Percentiles rank a stretch among this genome's conserved stretches.
These are phyloP conservation scores for Hirsutella thompsonii DNA, from an alignment of 2,329 filamentous ascomycete species.

Conservation along the genomic window DNA sequence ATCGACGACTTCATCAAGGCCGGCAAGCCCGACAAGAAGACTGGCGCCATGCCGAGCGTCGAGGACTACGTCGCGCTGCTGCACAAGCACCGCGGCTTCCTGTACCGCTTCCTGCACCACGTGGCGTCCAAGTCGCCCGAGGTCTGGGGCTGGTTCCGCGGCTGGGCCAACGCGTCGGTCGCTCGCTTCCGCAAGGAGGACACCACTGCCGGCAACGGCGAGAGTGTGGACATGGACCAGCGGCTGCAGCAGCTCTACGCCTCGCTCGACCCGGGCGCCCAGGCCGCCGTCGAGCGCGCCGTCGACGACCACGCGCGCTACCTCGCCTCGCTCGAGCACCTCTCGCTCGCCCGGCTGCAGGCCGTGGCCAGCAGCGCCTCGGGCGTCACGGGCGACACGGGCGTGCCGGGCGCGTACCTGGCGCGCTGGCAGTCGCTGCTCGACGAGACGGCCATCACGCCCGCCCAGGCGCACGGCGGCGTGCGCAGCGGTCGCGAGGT, in stretches of 20 bases:
- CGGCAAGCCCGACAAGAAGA: conserved; percentile 26
- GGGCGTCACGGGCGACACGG: conserved; percentile 21
- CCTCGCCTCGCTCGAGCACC: conserved; percentile 37
- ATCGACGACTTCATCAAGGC: conserved; percentile 57
- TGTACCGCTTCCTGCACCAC: conserved; percentile 61
- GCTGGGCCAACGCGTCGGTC: conserved; percentile 46
- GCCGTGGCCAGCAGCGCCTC: conserved; percentile 21
- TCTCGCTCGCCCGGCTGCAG: conserved; percentile 43
- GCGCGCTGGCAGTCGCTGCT: conserved; percentile 60
- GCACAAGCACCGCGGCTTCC: conserved; percentile 45
- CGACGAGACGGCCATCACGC: conserved; percentile 57
- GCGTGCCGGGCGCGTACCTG: conserved; percentile 60
- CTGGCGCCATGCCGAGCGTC: conserved; percentile 37
- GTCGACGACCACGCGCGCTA: conserved; percentile 50
- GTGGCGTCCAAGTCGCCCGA: conserved; percentile 55
- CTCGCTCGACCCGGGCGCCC: conserved; percentile 32
- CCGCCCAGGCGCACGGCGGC: conserved; percentile 35
- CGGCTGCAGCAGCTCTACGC: conserved; percentile 28
- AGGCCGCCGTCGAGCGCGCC: conserved; percentile 29
- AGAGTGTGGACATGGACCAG: conserved; percentile 11
- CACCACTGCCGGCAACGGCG: no score
- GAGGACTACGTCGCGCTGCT: conserved; percentile 61
- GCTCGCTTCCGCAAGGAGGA: conserved; percentile 35
- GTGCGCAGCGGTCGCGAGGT: conserved; percentile 42
- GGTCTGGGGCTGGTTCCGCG: conserved; percentile 45